A percentile compares a stretch with the other conserved stretches of the same genome.
Conservation (phyloP, 1,284 basidiomycete species). For the Erythrobasidium hasegawianum region DNA sequence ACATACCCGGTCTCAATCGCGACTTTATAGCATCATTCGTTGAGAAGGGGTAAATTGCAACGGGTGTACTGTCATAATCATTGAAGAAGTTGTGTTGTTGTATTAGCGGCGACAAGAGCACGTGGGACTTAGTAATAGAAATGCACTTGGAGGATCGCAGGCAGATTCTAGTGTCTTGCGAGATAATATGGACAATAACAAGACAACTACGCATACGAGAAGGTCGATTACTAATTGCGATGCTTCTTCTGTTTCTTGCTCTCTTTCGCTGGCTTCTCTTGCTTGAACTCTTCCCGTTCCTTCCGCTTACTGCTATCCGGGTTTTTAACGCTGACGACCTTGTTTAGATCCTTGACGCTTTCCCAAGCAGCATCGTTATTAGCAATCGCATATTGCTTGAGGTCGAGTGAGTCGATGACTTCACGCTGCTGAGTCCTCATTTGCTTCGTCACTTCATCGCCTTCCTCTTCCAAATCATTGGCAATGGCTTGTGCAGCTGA, state of each 20-base stretch:
- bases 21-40: constrained; percentile 35
- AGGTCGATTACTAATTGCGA: neutral
- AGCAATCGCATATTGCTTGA: constrained; percentile 75
- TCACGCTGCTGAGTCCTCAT: constrained; percentile 60
- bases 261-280: constrained; percentile 39
- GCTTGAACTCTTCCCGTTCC: constrained; percentile 59
- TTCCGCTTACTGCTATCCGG: constrained; percentile 51
- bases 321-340: constrained; percentile 73
- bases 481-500: constrained; percentile 50
- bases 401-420: constrained; percentile 77
- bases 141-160: no score
- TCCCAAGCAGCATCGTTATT: constrained; percentile 62
- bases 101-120: no score
- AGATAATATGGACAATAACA: no score
- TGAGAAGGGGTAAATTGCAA: constrained; percentile 6
- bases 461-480: constrained; percentile 65
- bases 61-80: no score
- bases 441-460: constrained; percentile 53
- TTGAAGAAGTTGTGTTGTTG: no score
- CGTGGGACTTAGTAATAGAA: no score
- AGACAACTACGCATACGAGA: no score
- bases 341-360: constrained; percentile 55
- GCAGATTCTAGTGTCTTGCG: no score
- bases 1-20: constrained; percentile 17
- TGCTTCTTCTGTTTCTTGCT: constrained; percentile 47